Conservation (phyloP, 495 filamentous ascomycete species). For the Xylaria venustula region DNA sequence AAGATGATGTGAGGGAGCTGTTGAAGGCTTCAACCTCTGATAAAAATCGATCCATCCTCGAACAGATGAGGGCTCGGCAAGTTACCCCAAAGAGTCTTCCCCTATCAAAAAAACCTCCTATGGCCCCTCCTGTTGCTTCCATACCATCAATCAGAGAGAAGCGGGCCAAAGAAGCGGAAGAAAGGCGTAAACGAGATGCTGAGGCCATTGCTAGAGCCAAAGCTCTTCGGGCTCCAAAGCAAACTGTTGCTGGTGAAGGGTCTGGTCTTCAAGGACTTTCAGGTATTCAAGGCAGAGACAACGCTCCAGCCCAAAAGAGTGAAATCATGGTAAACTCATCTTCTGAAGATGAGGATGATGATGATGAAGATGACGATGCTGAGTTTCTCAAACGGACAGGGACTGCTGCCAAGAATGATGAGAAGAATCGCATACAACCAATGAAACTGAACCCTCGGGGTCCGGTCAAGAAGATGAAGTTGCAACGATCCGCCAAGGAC, state of each 20-base stretch:
- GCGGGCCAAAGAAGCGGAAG: constrained; percentile 69
- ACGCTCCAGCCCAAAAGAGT: constrained; percentile 58
- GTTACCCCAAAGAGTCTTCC: constrained; percentile 22
- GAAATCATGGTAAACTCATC: constrained; percentile 92
- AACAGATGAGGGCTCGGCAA: constrained; percentile 35
- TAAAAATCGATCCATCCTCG: constrained; percentile 35
- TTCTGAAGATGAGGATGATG: constrained; percentile 68
- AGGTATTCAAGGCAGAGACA: constrained; percentile 78
- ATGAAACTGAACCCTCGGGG: constrained; percentile 57
- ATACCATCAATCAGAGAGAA: constrained; percentile 61
- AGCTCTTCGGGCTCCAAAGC: constrained; percentile 54
- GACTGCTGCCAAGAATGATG: constrained; percentile 6
- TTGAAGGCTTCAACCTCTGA: constrained; percentile 35
- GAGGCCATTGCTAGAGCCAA: constrained; percentile 65
- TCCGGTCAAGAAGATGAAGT: constrained; percentile 77
- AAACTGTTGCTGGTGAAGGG: constrained; percentile 67
- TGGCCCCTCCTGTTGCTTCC: constrained; percentile 31
- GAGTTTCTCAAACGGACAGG: constrained; percentile 46
- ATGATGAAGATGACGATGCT: constrained; percentile 58
- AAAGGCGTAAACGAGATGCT: constrained; percentile 68
- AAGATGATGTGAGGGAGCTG: constrained; percentile 35
- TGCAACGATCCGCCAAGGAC: constrained; percentile 78
- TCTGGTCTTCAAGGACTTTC: constrained; percentile 70
- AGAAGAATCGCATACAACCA: constrained; percentile 34
- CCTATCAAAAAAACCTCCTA: constrained; percentile 30